phyloP scores from a whole-genome alignment of 106 monocot species.

The Dendrobium catenatum region DNA sequence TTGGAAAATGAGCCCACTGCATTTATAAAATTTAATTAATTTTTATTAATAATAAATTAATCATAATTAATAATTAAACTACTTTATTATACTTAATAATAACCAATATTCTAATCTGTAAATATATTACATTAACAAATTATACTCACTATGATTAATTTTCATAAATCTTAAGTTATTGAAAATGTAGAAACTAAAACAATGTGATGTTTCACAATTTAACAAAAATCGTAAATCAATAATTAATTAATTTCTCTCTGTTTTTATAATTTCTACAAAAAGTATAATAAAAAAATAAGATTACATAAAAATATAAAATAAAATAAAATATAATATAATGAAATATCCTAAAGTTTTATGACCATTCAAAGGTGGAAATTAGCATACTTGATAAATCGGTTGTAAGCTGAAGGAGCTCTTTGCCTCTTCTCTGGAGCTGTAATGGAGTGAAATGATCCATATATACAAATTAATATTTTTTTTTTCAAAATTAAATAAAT shows the following conservation, averaged over 20 bases:
- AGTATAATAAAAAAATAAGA: background rate
- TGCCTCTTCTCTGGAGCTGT: conserved; percentile 97
- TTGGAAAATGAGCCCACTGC: conserved; percentile 60
- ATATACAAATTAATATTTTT: background rate
- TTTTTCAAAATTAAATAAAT: too few species aligned
- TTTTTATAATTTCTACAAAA: too few species aligned
- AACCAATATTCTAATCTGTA: background rate
- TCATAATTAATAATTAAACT: too few species aligned
- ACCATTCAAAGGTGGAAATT: background rate
- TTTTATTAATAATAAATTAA: background rate
- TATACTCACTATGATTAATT: conserved; percentile 9
- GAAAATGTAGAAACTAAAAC: too few species aligned
- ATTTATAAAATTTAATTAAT: conserved; percentile 1
- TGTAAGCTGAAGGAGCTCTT: conserved; percentile 87
- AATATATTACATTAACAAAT: background rate
- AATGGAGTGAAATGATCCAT: background rate
- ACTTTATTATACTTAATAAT: too few species aligned
- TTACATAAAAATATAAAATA: background rate
- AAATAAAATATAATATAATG: background rate
- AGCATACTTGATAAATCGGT: conserved; percentile 82
- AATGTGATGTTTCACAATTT: too few species aligned
- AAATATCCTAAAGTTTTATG: background rate
- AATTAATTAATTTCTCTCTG: too few species aligned
- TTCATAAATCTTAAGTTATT: too few species aligned
- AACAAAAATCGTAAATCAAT: too few species aligned